Evolutionary conservation across 495 filamentous ascomycete species (phyloP), one percentile per base, ranked within the genome.

Genomic region (Aeminium ludgeri): DNA sequence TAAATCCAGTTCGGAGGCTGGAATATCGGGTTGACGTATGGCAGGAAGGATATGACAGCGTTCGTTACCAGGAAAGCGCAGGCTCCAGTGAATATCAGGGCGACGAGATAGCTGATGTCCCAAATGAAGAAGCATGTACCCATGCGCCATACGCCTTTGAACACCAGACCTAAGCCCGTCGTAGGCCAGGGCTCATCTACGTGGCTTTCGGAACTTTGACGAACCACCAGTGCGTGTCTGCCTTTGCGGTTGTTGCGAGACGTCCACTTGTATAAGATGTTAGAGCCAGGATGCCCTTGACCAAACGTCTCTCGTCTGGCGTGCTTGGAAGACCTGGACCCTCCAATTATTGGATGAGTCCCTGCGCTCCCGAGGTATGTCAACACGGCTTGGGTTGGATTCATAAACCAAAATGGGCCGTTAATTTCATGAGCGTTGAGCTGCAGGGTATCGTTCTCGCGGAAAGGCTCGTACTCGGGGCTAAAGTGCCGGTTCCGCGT

Each of bases 221-320:
- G 11, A 20, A 39, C 25, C n/a, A 20, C 7, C 11, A 39, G 13
- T 10, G 36, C 36, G 13, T 39, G 36, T 13, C 36, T 17, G 20
- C 36, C 36, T 29, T 39, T 39, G 12, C 36, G 25, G 38, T 40
- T 40, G 38, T 40, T 40, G 25, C 38, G 38, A 16, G 38, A 40
- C 6, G 25, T 40, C 38, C 38, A 40, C 6, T 13, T 19, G 25
- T 40, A 32, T 17, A 30, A 13, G 16, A 40, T 20, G 3, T 8
- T 23, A 17, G 27, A 25, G 23, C 23, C 23, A 25, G 23, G 23
- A 25, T 25, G 23, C 23, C 23, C 23, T 25, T 25, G 23, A 25
- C 23, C 23, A 25, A 25, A 25, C 23, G 23, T 25, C 23, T 25
- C 23, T 25, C 23, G 23, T 8, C 23, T 25, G 23, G 23, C 23